phyloP scores from a whole-genome alignment of 176 grass and related monocot species.

The Saccharum spontaneum region DNA sequence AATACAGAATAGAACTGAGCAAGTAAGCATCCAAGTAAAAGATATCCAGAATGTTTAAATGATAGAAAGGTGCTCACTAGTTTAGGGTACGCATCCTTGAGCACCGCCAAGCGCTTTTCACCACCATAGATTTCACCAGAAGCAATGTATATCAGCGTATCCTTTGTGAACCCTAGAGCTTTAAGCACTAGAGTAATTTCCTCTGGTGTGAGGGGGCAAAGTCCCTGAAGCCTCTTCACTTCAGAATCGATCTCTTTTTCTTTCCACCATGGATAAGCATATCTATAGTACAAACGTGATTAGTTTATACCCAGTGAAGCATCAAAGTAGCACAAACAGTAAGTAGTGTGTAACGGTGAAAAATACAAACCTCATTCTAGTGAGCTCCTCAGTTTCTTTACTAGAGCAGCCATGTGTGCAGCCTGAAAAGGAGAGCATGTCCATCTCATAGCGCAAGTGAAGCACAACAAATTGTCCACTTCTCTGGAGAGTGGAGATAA shows the following conservation, averaged over 20 bases:
- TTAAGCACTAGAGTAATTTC: conserved; percentile 83
- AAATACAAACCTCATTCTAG: conserved; percentile 76
- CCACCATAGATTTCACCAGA: conserved; percentile 97
- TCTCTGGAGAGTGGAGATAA: conserved; percentile 64
- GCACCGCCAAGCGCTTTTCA: conserved; percentile 64
- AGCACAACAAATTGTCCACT: conserved; percentile 87
- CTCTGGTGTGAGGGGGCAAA: conserved; percentile 95
- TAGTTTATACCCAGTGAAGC: conserved; percentile 9
- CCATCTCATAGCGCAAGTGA: conserved; percentile 97
- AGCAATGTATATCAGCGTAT: conserved; percentile 96
- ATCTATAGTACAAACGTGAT: conserved; percentile 43
- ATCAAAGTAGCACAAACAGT: neutral
- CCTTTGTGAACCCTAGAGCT: conserved; percentile 69
- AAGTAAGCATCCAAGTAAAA: conserved; percentile 20
- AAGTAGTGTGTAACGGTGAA: neutral
- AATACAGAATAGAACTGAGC: conserved; percentile 18
- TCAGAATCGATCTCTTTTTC: conserved; percentile 94
- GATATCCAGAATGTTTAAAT: neutral
- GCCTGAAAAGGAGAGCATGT: conserved; percentile 97
- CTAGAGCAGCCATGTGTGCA: conserved; percentile 92
- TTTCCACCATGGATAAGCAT: conserved; percentile 99
- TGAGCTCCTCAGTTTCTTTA: conserved; percentile 74
- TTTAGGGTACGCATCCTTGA: conserved; percentile 81
- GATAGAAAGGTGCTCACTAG: conserved; percentile 49
- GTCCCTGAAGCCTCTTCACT: conserved; percentile 80